phyloP scores from a whole-genome alignment of 805 yeast species.

The Zygotorulaspora florentina region DNA sequence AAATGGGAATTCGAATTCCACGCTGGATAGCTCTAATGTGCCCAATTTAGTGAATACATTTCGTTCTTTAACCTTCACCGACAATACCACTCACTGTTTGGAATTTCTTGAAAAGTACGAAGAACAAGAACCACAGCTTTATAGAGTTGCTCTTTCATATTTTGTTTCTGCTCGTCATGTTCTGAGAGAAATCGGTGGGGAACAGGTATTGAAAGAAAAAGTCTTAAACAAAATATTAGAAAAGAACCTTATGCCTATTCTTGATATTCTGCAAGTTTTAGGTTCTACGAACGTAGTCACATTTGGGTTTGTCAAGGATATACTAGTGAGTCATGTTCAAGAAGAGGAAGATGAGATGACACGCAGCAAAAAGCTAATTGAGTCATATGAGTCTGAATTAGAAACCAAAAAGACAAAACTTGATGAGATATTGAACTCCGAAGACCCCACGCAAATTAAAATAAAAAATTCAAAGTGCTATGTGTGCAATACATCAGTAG shows the following conservation, averaged over 20 bases:
- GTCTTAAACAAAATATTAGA: conserved; percentile 52
- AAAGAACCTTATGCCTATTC: conserved; percentile 57
- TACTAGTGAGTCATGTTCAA: conserved; percentile 57
- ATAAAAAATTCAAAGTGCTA: conserved; percentile 61
- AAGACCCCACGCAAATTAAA: conserved; percentile 40
- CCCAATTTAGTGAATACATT: conserved; percentile 40
- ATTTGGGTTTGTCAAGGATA: conserved; percentile 67
- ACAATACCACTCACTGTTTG: conserved; percentile 54
- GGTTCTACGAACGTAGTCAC: conserved; percentile 60
- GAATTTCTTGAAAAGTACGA: conserved; percentile 58
- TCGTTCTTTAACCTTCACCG: conserved; percentile 56
- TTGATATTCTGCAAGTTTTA: conserved; percentile 71
- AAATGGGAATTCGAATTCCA: conserved; percentile 33
- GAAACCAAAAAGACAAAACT: conserved; percentile 50
- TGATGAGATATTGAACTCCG: conserved; percentile 39
- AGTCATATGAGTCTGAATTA: conserved; percentile 66
- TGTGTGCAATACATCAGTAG: conserved; percentile 60
- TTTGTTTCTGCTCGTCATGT: conserved; percentile 53
- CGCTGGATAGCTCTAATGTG: conserved; percentile 39
- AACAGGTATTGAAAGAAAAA: conserved; percentile 40
- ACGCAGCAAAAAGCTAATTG: conserved; percentile 62
- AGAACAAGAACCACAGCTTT: conserved; percentile 57
- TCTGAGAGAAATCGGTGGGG: conserved; percentile 49
- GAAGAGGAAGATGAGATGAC: conserved; percentile 58
- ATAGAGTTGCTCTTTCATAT: conserved; percentile 58